Conservation (phyloP, 352 stramenopile genomes). For the Pythium sp. region DNA sequence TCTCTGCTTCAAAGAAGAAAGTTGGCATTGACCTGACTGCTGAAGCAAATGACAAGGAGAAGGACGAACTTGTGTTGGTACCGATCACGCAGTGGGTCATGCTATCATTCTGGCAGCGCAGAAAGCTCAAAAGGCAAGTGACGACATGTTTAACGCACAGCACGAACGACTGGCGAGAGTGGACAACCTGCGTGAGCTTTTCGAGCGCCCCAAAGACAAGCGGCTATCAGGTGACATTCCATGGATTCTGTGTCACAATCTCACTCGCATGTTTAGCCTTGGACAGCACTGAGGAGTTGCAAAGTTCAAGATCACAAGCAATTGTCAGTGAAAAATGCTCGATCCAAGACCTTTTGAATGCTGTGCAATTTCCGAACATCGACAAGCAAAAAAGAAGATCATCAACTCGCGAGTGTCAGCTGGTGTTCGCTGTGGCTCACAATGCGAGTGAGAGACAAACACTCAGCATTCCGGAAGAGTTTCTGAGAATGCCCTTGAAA, state of each 20-base stretch:
- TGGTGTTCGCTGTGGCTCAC: not conserved
- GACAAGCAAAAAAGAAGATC: not conserved
- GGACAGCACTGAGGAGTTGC: not conserved
- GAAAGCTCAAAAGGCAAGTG: not conserved
- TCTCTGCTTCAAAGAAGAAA: not conserved
- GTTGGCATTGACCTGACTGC: not conserved
- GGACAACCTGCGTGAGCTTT: conserved; percentile 11
- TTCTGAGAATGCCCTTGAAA: conserved; percentile 7
- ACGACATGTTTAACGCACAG: not conserved
- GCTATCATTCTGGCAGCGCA: conserved; percentile 20
- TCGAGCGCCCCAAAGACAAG: not conserved
- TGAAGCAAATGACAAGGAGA: not conserved
- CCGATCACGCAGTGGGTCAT: conserved; percentile 20
- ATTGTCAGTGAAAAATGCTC: conserved; percentile 17
- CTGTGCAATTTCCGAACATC: conserved; percentile 3
- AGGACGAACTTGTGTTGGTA: conserved; percentile 16
- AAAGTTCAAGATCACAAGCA: not conserved
- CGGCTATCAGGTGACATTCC: conserved; percentile 2
- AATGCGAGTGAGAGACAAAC: not conserved
- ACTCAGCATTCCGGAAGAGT: conserved; percentile 10
- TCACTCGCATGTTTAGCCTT: not conserved
- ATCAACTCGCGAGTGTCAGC: conserved; percentile 15
- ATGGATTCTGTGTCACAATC: conserved; percentile 6
- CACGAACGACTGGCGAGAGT: conserved; percentile 11
- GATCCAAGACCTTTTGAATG: conserved; percentile 19